Evolutionary conservation across 2,329 filamentous ascomycete genomes (phyloP), one percentile per base, ranked within the genome.

Genomic region (Fusarium bulbicola): DNA sequence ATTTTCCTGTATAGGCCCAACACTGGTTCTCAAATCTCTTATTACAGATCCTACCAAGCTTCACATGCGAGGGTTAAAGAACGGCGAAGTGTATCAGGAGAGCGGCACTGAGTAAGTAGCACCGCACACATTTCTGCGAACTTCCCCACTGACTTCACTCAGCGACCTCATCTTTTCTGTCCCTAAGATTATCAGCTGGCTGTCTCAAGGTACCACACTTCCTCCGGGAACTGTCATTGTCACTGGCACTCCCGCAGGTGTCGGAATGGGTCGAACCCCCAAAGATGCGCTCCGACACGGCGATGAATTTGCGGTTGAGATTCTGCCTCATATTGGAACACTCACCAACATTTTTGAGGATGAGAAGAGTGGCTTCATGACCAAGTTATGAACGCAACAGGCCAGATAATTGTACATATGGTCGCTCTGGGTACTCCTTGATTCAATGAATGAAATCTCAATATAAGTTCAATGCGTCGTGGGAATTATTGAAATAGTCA

Each of bases 181-280:
- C 34, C 86, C 85, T 54, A 84, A 89, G 81, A 88, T 86, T 8
- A 87, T 92, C 68, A 82, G 88, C 6, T 89, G 90, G 78, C 77
- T 91, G 32, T 90, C 88, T 72, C 86, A 86, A 73, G 89, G 90
- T 24, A 90, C 89, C 18, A 92, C 90, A 7, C 80, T 92, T 49
- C 79, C 89, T 46, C 86, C 89, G 4, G 90, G 90, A 28, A 90
- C 91, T 77, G 63, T 92, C 57, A 90, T 92, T 63, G 90, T 91
- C 73, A 92, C 90, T 10, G 90, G 90, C 66, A 92, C 90, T 12
- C 92, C 91, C 0, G 87, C 90, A 65, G 92, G 92, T 32, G 92
- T 94, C 24, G 92, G 91, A 5, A 90, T 92, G 86, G 91, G 91
- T n/a, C 86, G 87, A 63, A 90, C 86, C 54, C 91, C 91, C 7